Percentiles rank a stretch among this genome's conserved stretches.
Evolutionary conservation across 352 stramenopile genomes (phyloP).

Genomic region (Aphanomyces cochlioides): DNA sequence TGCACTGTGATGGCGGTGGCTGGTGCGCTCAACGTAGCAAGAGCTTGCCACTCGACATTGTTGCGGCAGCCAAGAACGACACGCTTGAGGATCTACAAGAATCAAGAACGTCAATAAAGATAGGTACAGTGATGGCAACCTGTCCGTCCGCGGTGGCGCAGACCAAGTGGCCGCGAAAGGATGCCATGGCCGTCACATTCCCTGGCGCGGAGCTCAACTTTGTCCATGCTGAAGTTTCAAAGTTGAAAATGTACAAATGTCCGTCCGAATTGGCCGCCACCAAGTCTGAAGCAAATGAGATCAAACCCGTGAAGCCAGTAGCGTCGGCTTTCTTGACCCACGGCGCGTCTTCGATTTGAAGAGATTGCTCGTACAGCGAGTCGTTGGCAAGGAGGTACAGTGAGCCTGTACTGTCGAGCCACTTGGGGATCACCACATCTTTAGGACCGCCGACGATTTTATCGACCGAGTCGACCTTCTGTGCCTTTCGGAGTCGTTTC

Average conservation of each 20-base stretch:
- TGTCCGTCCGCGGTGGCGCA: constrained; percentile 57
- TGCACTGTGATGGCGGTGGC: constrained; percentile 52
- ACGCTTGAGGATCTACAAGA: constrained; percentile 18
- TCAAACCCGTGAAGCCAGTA: constrained; percentile 48
- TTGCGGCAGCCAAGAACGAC: constrained; percentile 12
- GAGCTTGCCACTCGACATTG: constrained; percentile 36
- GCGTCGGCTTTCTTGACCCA: constrained; percentile 51
- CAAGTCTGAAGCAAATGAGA: constrained; percentile 73
- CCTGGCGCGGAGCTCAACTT: constrained; percentile 48
- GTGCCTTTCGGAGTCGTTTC: constrained; percentile 59
- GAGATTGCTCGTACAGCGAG: constrained; percentile 50
- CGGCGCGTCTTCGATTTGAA: constrained; percentile 3
- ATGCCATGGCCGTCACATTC: constrained; percentile 57
- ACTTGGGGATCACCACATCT: constrained; percentile 51
- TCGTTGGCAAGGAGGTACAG: constrained; percentile 58
- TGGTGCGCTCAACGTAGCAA: not conserved
- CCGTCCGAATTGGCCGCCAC: constrained; percentile 58
- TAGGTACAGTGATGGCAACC: not conserved
- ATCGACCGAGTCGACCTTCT: constrained; percentile 35
- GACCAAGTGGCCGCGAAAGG: constrained; percentile 57
- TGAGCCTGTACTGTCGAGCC: constrained; percentile 73
- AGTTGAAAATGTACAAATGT: constrained; percentile 49
- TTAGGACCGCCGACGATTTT: constrained; percentile 13
- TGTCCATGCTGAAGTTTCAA: constrained; percentile 43
- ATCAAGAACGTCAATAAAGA: not conserved